These are phyloP conservation scores for Thuidium tamariscinum DNA, from an alignment of 225 moss, liverwort and hornwort genomes.

Conservation along the genomic window DNA sequence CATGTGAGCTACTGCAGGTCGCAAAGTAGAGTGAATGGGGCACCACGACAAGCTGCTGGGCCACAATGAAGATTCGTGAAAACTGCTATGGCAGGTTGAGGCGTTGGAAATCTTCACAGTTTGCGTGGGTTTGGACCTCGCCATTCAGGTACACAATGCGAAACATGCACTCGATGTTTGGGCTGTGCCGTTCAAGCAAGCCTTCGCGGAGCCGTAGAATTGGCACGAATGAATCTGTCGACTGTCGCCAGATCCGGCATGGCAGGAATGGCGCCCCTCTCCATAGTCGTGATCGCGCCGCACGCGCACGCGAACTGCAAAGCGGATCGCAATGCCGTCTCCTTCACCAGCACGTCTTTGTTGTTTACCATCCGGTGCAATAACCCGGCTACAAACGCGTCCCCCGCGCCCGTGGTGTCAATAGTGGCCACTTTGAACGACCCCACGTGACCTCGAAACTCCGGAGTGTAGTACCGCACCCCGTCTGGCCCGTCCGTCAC, in stretches of 20 bases:
- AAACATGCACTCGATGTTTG: neutral
- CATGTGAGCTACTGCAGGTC: neutral
- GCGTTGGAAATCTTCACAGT: neutral
- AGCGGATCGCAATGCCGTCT: neutral
- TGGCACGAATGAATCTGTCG: neutral
- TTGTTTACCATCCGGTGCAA: slow-evolving; percentile 1
- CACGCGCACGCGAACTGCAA: slow-evolving; percentile 38
- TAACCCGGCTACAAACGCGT: slow-evolving; percentile 35
- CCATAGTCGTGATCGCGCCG: slow-evolving; percentile 44
- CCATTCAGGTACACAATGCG: neutral
- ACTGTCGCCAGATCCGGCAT: slow-evolving; percentile 8
- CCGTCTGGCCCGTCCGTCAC: slow-evolving; percentile 77
- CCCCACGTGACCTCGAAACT: slow-evolving; percentile 2
- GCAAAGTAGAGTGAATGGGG: neutral
- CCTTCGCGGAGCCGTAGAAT: neutral
- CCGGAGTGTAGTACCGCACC: slow-evolving; percentile 49
- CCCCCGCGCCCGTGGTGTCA: slow-evolving; percentile 42
- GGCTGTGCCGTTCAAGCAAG: neutral
- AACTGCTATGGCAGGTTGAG: neutral
- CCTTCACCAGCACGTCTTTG: neutral
- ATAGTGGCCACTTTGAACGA: slow-evolving; percentile 46
- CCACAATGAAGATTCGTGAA: neutral
- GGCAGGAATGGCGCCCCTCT: slow-evolving; percentile 41
- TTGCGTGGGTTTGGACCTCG: neutral
- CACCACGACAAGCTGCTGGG: neutral